Evolutionary conservation across 768 basidiomycete genomes (phyloP).

Genomic region (Calocybe indica): DNA sequence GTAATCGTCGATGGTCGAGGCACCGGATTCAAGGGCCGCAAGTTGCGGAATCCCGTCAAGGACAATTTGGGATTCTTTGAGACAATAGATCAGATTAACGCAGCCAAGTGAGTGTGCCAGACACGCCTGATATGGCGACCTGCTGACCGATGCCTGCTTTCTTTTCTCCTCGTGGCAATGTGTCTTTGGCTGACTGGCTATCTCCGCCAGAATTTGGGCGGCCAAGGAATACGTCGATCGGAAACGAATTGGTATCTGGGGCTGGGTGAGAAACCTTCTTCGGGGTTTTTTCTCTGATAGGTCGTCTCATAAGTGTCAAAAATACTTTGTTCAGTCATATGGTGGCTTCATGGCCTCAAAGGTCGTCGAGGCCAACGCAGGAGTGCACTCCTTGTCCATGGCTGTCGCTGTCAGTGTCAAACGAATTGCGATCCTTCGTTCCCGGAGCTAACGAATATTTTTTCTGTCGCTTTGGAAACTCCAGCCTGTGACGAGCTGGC

Average conservation of each 20-base stretch:
- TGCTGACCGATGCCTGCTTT: conserved; percentile 4
- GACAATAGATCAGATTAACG: conserved; percentile 83
- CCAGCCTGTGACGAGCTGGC: conserved; percentile 87
- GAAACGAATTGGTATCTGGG: conserved; percentile 91
- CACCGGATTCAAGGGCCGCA: conserved; percentile 86
- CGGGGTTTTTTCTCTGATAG: too few relatives aligned
- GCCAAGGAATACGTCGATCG: conserved; percentile 84
- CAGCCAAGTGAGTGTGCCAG: conserved; percentile 58
- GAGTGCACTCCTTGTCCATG: conserved; percentile 88
- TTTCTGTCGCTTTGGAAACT: conserved; percentile 1
- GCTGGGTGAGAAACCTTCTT: conserved; percentile 65
- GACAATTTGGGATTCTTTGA: conserved; percentile 87
- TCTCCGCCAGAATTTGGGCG: conserved; percentile 62
- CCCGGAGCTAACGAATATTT: conserved; percentile 1
- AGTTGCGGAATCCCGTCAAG: conserved; percentile 82
- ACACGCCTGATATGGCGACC: not conserved
- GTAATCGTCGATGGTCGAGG: conserved; percentile 91
- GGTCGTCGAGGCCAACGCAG: conserved; percentile 84
- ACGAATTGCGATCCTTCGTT: not conserved
- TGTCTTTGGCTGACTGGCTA: not conserved
- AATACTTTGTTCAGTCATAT: conserved; percentile 57
- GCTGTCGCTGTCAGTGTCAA: conserved; percentile 68
- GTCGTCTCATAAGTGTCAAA: not conserved
- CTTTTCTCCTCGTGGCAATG: not conserved
- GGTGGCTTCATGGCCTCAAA: conserved; percentile 97